Conservation (phyloP, 768 basidiomycete species). For the Rickenella mellea region DNA sequence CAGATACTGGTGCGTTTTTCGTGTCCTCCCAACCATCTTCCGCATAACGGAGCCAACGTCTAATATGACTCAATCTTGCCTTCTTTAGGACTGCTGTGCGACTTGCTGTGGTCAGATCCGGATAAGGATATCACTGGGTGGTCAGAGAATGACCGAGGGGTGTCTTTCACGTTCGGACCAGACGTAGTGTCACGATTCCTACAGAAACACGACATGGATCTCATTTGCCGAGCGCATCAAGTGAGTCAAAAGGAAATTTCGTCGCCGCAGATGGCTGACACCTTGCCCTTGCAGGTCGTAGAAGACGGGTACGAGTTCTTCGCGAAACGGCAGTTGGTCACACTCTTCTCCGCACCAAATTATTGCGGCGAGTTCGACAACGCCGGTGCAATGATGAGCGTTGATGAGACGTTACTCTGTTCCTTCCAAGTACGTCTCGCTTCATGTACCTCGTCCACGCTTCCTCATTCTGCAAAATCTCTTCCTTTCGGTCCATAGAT, state of each 20-base stretch:
- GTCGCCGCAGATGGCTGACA: neutral
- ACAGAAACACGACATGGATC: slow-evolving; percentile 99
- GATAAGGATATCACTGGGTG: slow-evolving; percentile 99
- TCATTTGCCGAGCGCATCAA: slow-evolving; percentile 98
- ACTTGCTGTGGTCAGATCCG: slow-evolving; percentile 97
- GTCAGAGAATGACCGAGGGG: slow-evolving; percentile 98
- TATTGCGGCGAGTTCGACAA: slow-evolving; percentile 98
- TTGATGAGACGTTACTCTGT: slow-evolving; percentile 93
- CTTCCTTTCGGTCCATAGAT: slow-evolving; percentile 44
- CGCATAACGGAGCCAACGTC: too few relatives aligned
- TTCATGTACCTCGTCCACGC: neutral
- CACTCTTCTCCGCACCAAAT: slow-evolving; percentile 93
- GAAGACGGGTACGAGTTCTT: slow-evolving; percentile 99
- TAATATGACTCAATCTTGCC: neutral
- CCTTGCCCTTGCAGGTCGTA: slow-evolving; percentile 56
- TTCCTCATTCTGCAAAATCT: neutral
- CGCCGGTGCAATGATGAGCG: slow-evolving; percentile 99
- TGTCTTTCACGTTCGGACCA: slow-evolving; percentile 97
- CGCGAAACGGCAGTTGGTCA: slow-evolving; percentile 94
- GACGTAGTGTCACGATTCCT: slow-evolving; percentile 97
- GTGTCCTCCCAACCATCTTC: neutral
- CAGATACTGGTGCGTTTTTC: slow-evolving; percentile 74
- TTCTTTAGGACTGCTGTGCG: slow-evolving; percentile 75
- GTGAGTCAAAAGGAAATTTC: slow-evolving; percentile 33
- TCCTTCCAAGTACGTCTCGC: slow-evolving; percentile 91